Base-by-base conservation (phyloP, 306 rosid species). In the Vicia sativa region DNA sequence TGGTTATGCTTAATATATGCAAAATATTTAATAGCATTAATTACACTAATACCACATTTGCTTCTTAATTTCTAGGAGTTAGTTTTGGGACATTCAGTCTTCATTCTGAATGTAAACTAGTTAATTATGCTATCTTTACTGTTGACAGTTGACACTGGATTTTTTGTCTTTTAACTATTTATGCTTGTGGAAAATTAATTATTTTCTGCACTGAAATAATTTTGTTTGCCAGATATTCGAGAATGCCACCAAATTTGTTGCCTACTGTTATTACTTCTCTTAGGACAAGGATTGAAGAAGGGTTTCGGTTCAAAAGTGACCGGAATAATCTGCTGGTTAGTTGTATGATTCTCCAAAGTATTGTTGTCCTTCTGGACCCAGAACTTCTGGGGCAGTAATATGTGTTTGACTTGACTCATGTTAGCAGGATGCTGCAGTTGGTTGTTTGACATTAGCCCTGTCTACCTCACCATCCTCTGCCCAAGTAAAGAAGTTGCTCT, bases 241-340 rank as follows among this genome's bases (percentile, higher is more conserved):
- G 97, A 86, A 93, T 93, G 97, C 93, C 98, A 6, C 71, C 80
- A 71, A 88, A 86, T 70, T 81, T 93, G 77, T 79, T 93, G 85
- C 88, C 89, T 29, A 80, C 74, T 50, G 88, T 88, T 45, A 73
- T 93, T 70, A 83, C 77, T 71, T 85, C 86, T 73, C 75, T 93
- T 18, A 87, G 68, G 62, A 81, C 83, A 71, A 86, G 87, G 89
- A 77, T 93, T 49, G 77, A 70, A 63, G 85, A 72, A 65, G 98
- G 96, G 34, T 90, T 90, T 83, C 70, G 76, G 50, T 85, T 71
- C 67, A 86, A 72, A 86, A 81, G 65, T 85, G 91, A 87, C 64
- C 96, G 82, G 73, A 86, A 80, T 72, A 81, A 75, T 78, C 82
- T 88, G 62, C 85, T 90, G 97, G 98, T 92, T 80, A 81, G 91